Evolutionary conservation across 148 eudicot genomes (phyloP).

Genomic region (Amaranthus palmeri): DNA sequence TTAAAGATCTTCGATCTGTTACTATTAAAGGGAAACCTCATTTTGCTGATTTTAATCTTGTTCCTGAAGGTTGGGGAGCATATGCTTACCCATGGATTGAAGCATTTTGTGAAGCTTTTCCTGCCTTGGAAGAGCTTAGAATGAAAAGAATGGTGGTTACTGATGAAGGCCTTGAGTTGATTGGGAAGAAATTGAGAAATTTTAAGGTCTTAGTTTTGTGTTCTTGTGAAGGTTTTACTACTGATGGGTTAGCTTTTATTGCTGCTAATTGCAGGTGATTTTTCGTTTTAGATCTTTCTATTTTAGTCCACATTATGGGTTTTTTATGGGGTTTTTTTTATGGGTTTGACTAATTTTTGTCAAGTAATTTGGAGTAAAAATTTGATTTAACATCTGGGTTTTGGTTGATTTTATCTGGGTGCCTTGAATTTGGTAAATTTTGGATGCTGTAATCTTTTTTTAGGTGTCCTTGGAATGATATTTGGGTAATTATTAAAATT

Average conservation of each 20-base stretch:
- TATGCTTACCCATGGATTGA: constrained; percentile 33
- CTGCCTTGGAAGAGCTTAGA: constrained; percentile 30
- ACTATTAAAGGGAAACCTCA: constrained; percentile 39
- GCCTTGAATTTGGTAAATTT: no score
- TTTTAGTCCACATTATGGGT: no score
- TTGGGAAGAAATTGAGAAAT: constrained; percentile 21
- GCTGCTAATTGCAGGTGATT: constrained; percentile 42
- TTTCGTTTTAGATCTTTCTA: neutral
- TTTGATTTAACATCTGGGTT: no score
- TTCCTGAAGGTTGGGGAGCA: constrained; percentile 42
- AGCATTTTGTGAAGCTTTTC: constrained; percentile 14
- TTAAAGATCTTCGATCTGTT: constrained; percentile 27
- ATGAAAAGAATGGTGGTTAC: constrained; percentile 39
- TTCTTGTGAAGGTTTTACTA: constrained; percentile 45
- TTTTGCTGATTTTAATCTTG: constrained; percentile 35
- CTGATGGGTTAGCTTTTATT: constrained; percentile 42
- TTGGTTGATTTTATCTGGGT: no score
- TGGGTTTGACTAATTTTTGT: no score
- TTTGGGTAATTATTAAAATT: no score
- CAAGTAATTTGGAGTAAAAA: no score
- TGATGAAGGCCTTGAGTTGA: constrained; percentile 35
- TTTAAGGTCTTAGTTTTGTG: constrained; percentile 35
- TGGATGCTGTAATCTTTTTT: no score
- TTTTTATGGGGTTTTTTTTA: neutral
- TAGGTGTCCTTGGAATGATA: no score